phyloP scores from a whole-genome alignment of 257 asterid genomes.

The Scutellaria galericulata region DNA sequence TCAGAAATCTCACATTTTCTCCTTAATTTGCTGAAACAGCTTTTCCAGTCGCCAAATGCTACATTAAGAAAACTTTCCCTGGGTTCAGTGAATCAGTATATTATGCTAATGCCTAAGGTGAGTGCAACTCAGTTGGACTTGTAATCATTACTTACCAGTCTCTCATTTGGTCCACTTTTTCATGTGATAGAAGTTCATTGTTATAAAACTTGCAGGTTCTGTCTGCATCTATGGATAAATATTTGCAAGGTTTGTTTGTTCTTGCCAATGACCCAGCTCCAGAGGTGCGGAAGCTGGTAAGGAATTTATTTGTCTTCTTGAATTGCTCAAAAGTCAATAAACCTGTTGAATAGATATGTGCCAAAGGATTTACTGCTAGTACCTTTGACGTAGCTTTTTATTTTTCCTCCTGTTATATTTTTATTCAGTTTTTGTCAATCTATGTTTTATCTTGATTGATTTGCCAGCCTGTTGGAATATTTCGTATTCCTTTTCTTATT shows the following conservation, averaged over 20 bases:
- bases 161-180: conserved; percentile 20
- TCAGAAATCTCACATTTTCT: conserved; percentile 8
- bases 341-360: neutral
- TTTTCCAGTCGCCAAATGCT: conserved; percentile 86
- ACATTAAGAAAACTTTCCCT: conserved; percentile 79
- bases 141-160: conserved; percentile 20
- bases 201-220: conserved; percentile 56
- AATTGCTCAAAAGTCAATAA: neutral
- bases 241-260: conserved; percentile 87
- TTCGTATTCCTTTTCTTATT: conserved; percentile 11
- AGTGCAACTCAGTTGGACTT: conserved; percentile 39
- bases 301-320: conserved; percentile 28
- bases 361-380: conserved; percentile 1
- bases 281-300: conserved; percentile 94
- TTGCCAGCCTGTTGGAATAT: conserved; percentile 5
- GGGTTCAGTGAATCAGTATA: conserved; percentile 88
- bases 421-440: neutral
- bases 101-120: conserved; percentile 95
- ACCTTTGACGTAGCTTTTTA: conserved; percentile 7
- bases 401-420: conserved; percentile 22
- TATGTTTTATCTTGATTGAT: conserved; percentile 27
- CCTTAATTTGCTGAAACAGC: conserved; percentile 52
- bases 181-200: neutral
- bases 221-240: conserved; percentile 75
- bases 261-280: conserved; percentile 85